Evolutionary conservation across 768 basidiomycete genomes (phyloP).

Genomic region (Tricholoma terreum): DNA sequence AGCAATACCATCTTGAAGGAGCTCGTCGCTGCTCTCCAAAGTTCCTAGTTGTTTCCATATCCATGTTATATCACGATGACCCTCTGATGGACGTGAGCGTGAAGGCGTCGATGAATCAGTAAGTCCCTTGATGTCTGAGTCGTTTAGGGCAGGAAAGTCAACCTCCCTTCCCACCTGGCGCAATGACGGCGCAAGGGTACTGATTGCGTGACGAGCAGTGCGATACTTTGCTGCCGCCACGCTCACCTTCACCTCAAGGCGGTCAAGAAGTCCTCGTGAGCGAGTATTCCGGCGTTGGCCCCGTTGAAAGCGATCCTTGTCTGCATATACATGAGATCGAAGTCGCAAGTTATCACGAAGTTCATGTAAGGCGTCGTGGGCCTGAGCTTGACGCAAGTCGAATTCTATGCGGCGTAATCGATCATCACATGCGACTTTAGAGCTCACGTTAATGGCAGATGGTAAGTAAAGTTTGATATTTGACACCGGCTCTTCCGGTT

Average conservation of each 20-base stretch:
- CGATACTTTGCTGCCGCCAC: slow-evolving; percentile 6
- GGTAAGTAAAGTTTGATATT: not conserved
- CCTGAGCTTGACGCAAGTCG: slow-evolving; percentile 10
- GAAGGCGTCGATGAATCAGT: not conserved
- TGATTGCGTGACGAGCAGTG: not conserved
- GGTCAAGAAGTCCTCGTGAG: slow-evolving; percentile 1
- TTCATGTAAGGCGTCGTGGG: slow-evolving; percentile 8
- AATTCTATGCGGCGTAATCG: not conserved
- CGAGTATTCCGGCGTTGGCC: slow-evolving; percentile 12
- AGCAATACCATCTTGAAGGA: not conserved
- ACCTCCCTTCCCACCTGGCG: not conserved
- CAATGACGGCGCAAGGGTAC: not conserved
- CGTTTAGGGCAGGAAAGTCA: not conserved
- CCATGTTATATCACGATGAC: slow-evolving; percentile 3
- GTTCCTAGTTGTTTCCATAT: slow-evolving; percentile 5
- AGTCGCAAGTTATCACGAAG: slow-evolving; percentile 10
- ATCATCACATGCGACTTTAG: not conserved
- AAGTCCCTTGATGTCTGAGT: slow-evolving; percentile 3
- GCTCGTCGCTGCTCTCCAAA: not conserved
- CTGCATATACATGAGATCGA: slow-evolving; percentile 4
- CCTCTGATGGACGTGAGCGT: not conserved
- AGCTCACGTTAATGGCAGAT: not conserved
- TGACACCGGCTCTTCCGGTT: not conserved
- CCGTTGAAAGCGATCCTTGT: slow-evolving; percentile 10
- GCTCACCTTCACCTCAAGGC: slow-evolving; percentile 2